Conservation (phyloP, 2,329 filamentous ascomycete species). For the Fusarium fracticaudum region DNA sequence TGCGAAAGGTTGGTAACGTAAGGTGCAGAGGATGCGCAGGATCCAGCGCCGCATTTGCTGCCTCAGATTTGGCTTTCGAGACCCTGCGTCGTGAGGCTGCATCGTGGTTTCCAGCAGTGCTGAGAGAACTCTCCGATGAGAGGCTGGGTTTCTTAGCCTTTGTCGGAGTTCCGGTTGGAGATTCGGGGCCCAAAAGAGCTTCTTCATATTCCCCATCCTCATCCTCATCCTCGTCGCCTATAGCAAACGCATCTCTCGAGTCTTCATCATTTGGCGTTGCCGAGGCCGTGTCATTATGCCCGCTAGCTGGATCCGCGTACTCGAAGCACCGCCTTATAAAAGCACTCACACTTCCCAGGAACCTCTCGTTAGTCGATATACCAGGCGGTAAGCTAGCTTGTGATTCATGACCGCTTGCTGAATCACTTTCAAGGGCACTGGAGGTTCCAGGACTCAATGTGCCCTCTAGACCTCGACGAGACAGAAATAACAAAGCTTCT, state of each 20-base stretch:
- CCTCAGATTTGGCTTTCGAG: conserved; percentile 75
- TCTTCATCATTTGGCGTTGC: conserved; percentile 31
- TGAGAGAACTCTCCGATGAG: conserved; percentile 48
- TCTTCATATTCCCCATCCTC: conserved; percentile 76
- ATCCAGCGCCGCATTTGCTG: conserved; percentile 90
- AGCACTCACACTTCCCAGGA: conserved; percentile 90
- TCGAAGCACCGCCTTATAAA: conserved; percentile 98
- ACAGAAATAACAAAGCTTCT: conserved; percentile 92
- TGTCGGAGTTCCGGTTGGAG: conserved; percentile 54
- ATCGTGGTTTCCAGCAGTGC: conserved; percentile 21
- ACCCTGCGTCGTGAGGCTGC: conserved; percentile 48
- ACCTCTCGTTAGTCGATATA: conserved; percentile 82
- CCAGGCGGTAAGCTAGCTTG: conserved; percentile 55
- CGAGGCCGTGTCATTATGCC: conserved; percentile 55
- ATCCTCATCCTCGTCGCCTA: conserved; percentile 81
- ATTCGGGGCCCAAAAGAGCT: conserved; percentile 70
- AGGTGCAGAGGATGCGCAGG: conserved; percentile 94
- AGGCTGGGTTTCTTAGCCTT: conserved; percentile 55
- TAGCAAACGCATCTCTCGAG: conserved; percentile 69
- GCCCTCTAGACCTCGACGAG: conserved; percentile 84
- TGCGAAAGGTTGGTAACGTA: conserved; percentile 95
- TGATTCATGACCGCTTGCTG: conserved; percentile 44
- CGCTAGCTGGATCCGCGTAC: conserved; percentile 87
- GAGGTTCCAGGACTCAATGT: conserved; percentile 73
- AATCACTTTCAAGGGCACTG: conserved; percentile 57